Conservation (phyloP, 371 early-diverging fungal genomes). For the Actinomucor elegans region DNA sequence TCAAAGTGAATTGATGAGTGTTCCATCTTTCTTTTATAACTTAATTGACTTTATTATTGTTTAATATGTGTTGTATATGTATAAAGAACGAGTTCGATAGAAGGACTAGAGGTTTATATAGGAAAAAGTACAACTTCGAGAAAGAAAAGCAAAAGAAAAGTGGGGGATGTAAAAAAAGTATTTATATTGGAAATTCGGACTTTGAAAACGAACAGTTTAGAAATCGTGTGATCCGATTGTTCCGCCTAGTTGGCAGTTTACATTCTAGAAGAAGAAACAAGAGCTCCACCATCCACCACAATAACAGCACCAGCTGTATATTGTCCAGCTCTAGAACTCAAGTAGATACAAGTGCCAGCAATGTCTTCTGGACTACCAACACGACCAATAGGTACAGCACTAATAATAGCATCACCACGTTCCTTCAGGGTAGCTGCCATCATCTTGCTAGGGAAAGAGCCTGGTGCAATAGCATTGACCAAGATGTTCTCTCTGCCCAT, state of each 20-base stretch:
- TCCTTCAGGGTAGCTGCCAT: conserved; percentile 77
- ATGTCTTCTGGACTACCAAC: conserved; percentile 86
- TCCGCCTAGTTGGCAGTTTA: conserved; percentile 8
- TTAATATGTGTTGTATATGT: too few species aligned
- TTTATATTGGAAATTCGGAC: too few species aligned
- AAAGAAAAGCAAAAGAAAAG: too few species aligned
- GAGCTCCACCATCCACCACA: conserved; percentile 78
- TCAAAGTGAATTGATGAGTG: too few species aligned
- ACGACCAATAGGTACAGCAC: conserved; percentile 67
- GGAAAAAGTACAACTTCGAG: too few species aligned
- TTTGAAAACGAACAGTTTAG: background rate
- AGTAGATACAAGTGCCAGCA: conserved; percentile 78
- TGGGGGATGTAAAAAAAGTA: too few species aligned
- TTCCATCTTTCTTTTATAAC: too few species aligned
- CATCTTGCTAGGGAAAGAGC: conserved; percentile 87
- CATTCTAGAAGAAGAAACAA: conserved; percentile 21
- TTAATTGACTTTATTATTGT: too few species aligned
- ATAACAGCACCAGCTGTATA: conserved; percentile 81
- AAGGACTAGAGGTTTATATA: too few species aligned
- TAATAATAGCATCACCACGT: conserved; percentile 58
- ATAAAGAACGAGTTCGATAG: too few species aligned
- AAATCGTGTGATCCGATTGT: background rate
- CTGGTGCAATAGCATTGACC: conserved; percentile 91
- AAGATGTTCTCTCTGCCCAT: conserved; percentile 68
- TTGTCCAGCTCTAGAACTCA: conserved; percentile 72